phyloP scores from a whole-genome alignment of 148 eudicot species.

The Chenopodium quinoa region DNA sequence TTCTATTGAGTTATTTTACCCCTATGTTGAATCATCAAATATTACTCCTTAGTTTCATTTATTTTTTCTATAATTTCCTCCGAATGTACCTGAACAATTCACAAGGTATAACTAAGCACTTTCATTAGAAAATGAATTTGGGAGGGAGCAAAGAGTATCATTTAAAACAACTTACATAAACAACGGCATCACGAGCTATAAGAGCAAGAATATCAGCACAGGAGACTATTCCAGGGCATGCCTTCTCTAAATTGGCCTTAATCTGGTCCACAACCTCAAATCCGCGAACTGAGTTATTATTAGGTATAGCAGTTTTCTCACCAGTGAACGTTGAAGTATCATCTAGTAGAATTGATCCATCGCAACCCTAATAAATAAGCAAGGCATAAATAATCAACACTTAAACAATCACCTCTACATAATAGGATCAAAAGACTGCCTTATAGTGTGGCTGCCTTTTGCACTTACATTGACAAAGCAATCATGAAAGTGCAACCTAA shows the following conservation, averaged over 20 bases:
- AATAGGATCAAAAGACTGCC: background rate
- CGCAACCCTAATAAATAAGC: slow-evolving; percentile 40
- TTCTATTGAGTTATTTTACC: too few species aligned
- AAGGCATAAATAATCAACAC: background rate
- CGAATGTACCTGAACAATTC: too few species aligned
- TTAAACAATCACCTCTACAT: background rate
- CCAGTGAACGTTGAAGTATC: slow-evolving; percentile 34
- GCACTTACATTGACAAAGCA: slow-evolving; percentile 54
- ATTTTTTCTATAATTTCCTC: too few species aligned
- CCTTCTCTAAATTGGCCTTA: slow-evolving; percentile 43
- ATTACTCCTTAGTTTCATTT: too few species aligned
- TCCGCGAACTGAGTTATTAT: slow-evolving; percentile 45
- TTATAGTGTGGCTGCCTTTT: background rate
- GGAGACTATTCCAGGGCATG: slow-evolving; percentile 49
- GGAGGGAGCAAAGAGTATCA: background rate
- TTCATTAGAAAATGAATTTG: too few species aligned
- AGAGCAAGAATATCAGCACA: slow-evolving; percentile 60
- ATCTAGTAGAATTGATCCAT: slow-evolving; percentile 48
- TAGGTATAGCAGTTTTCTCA: slow-evolving; percentile 44
- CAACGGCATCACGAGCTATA: slow-evolving; percentile 50
- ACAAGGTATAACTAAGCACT: too few species aligned
- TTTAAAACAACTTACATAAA: slow-evolving; percentile 26
- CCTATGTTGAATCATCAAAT: too few species aligned
- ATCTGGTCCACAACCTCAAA: slow-evolving; percentile 49
- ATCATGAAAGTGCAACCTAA: slow-evolving; percentile 60